Evolutionary conservation across 257 asterid genomes (phyloP), one percentile per base, ranked within the genome.

Genomic region (Solanum lycopersicoides): DNA sequence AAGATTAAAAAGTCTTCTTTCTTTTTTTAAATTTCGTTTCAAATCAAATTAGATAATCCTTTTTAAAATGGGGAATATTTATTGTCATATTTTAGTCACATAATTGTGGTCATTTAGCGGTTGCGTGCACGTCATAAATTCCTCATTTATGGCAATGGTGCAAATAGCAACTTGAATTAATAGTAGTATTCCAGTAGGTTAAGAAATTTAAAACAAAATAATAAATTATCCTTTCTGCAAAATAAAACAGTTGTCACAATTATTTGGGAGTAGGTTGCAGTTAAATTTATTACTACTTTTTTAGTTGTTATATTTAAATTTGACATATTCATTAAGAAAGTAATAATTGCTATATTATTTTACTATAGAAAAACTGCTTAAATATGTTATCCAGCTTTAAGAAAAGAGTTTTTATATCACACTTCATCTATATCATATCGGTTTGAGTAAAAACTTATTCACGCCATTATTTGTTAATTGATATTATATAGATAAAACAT

Each of bases 1-100:
- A 35, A 35, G 1, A 35, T 35, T 35, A 35, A 35, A 35, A 35
- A 35, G 5, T 4, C 0, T 35, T 35, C 37, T 35, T 1, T 35
- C 1, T 0, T 5, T 5, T 35, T 0, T 35, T 35, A 35, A 35
- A 35, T 1, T 35, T 1, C 39, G 0, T 35, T 5, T 1, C 5
- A 35, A 35, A 35, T 35, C 5, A 1, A 35, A 35, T 35, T 35
- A 35, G 1, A 35, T 35, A 1, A 35, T 35, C 7, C 1, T 35
- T 35, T 35, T 35, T 5, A 35, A 35, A 35, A 35, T 0, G 7
- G 5, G 5, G 5, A 6, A 15, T 23, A 23, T 63, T 63, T 63
- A 23, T 63, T 4, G 6, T 23, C 30, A 63, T 63, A 23, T 50
- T 63, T 63, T 63, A 1, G 71, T n/a, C 71, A 4, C 32, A 63